phyloP scores from a whole-genome alignment of 2,329 filamentous ascomycete genomes.

The Colletotrichum scovillei region DNA sequence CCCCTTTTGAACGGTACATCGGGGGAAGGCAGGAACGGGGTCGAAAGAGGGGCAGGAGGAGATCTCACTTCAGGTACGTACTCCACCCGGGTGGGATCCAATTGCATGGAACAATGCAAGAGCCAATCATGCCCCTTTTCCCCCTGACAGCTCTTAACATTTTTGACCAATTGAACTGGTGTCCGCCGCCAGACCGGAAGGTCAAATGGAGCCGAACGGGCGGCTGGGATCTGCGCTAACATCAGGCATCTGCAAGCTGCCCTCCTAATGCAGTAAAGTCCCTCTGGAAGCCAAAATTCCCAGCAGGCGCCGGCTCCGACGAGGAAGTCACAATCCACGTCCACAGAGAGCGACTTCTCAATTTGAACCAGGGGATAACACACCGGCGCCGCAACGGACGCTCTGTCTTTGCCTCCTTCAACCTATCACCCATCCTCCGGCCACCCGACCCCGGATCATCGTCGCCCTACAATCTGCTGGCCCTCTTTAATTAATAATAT shows the following conservation, averaged over 20 bases:
- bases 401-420: neutral
- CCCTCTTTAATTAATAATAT: slow-evolving; percentile 6
- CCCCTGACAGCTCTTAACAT: neutral
- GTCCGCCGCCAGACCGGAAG: neutral
- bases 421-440: neutral
- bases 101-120: neutral
- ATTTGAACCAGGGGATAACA: neutral
- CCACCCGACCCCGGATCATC: slow-evolving; percentile 8
- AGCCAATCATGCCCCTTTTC: neutral
- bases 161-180: neutral
- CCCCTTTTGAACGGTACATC: neutral
- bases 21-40: neutral
- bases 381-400: neutral
- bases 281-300: neutral
- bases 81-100: neutral
- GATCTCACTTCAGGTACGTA: slow-evolving; percentile 11
- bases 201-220: neutral
- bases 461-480: neutral
- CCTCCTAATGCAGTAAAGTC: neutral
- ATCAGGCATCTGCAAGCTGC: slow-evolving; percentile 17
- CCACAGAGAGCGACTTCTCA: neutral
- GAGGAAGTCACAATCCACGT: neutral
- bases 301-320: slow-evolving; percentile 23
- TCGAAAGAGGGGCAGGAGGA: slow-evolving; percentile 3
- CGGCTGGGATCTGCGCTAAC: slow-evolving; percentile 35